Evolutionary conservation across 2,329 filamentous ascomycete genomes (phyloP).

Genomic region (Septoria linicola): DNA sequence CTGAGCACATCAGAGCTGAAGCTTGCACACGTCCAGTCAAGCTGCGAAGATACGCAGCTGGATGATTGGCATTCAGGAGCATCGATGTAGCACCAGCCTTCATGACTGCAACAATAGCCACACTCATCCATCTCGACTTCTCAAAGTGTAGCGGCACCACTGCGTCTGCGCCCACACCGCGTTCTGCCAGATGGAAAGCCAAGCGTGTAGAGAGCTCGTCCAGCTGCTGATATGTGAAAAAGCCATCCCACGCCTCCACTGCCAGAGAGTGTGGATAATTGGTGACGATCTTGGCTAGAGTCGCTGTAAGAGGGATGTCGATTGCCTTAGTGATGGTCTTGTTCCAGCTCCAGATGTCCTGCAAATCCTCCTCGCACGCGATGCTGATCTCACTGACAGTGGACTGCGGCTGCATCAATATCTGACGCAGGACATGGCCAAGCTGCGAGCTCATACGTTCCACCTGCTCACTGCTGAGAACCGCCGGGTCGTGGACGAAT

Average conservation of each 20-base stretch:
- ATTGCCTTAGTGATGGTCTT: constrained; percentile 13
- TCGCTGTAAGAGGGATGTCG: constrained; percentile 24
- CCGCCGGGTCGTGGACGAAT: constrained; percentile 11
- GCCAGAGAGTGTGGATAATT: constrained; percentile 26
- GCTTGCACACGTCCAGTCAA: constrained; percentile 23
- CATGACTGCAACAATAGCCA: constrained; percentile 34
- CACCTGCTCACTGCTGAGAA: constrained; percentile 7
- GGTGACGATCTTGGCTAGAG: constrained; percentile 23
- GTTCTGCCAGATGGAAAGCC: constrained; percentile 3
- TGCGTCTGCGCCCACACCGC: constrained; percentile 1
- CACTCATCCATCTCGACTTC: constrained; percentile 32
- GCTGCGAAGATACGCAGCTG: constrained; percentile 29
- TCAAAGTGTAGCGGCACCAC: constrained; percentile 30
- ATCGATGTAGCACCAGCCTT: constrained; percentile 36
- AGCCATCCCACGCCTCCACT: constrained; percentile 33
- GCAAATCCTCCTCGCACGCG: constrained; percentile 19
- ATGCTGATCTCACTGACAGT: constrained; percentile 8
- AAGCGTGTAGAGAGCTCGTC: constrained; percentile 18
- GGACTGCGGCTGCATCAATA: constrained; percentile 15
- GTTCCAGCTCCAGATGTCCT: constrained; percentile 26
- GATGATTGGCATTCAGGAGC: constrained; percentile 31
- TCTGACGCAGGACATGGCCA: constrained; percentile 14
- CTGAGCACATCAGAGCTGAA: constrained; percentile 7
- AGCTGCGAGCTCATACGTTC: constrained; percentile 9
- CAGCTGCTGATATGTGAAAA: constrained; percentile 31